These are phyloP conservation scores for Salix exigua DNA, from an alignment of 345 rosid genomes.

Conservation along the genomic window DNA sequence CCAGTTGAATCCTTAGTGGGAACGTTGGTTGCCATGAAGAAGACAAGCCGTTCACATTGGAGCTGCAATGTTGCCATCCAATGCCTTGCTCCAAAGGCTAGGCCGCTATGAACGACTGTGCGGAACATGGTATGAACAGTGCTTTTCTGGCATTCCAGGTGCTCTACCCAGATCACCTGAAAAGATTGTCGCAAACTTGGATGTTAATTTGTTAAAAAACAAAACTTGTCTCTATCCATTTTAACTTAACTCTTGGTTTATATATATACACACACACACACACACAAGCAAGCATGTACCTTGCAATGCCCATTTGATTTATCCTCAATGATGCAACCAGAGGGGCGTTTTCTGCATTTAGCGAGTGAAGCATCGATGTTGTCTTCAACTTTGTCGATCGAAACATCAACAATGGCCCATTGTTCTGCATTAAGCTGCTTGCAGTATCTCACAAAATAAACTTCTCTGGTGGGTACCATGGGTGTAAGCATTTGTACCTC, in stretches of 20 bases:
- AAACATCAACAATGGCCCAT: conserved; percentile 93
- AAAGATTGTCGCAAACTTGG: neutral
- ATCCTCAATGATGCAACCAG: conserved; percentile 92
- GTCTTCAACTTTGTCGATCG: conserved; percentile 75
- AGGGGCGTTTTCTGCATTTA: conserved; percentile 89
- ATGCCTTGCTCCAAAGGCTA: conserved; percentile 91
- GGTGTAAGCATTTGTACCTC: conserved; percentile 96
- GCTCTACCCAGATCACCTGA: conserved; percentile 97
- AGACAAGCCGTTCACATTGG: conserved; percentile 87
- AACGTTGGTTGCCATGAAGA: conserved; percentile 99
- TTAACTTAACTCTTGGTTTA: neutral
- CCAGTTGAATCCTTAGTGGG: conserved; percentile 97
- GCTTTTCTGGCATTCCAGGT: conserved; percentile 72
- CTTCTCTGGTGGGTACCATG: conserved; percentile 85
- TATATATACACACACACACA: no score
- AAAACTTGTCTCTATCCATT: neutral
- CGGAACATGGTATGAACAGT: conserved; percentile 71
- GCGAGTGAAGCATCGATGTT: conserved; percentile 73
- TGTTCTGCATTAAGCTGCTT: conserved; percentile 74
- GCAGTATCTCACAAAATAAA: conserved; percentile 77
- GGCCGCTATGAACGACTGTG: conserved; percentile 67
- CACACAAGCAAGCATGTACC: conserved; percentile 38
- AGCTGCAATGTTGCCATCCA: conserved; percentile 84
- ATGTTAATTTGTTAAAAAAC: neutral
- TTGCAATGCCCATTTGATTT: conserved; percentile 91